Conservation (phyloP, 495 filamentous ascomycete species). For the Penicillium silybi region DNA sequence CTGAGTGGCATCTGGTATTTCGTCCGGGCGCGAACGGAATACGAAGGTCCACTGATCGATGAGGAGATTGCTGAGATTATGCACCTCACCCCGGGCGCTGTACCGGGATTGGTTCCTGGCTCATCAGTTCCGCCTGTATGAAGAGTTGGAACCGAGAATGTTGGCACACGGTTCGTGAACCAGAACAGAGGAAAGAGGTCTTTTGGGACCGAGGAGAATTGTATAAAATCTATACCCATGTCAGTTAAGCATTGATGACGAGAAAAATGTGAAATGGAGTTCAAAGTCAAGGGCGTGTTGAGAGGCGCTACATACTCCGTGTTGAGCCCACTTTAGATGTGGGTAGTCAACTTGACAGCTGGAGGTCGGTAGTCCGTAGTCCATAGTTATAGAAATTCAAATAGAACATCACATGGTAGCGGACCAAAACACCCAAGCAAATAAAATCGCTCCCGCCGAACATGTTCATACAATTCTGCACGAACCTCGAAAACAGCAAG, state of each 20-base stretch:
- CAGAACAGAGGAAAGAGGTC: not conserved
- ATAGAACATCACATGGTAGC: not conserved
- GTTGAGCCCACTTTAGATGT: too few relatives aligned
- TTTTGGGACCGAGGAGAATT: not conserved
- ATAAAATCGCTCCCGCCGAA: not conserved
- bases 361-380: too few relatives aligned
- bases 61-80: constrained; percentile 33
- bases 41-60: constrained; percentile 35
- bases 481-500: not conserved
- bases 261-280: not conserved
- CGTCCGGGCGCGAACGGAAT: constrained; percentile 30
- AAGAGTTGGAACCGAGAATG: not conserved
- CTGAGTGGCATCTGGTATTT: constrained; percentile 34
- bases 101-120: not conserved
- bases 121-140: not conserved
- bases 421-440: not conserved
- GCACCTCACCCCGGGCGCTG: constrained; percentile 18
- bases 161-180: not conserved
- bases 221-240: not conserved
- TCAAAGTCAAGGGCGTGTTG: too few relatives aligned
- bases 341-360: too few relatives aligned
- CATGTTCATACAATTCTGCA: constrained; percentile 4
- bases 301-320: too few relatives aligned
- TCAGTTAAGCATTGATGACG: not conserved
- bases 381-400: not conserved